Evolutionary conservation across 208 protist species (phyloP), one percentile per base, ranked within the genome.

Genomic region (Crithidia expoeki): DNA sequence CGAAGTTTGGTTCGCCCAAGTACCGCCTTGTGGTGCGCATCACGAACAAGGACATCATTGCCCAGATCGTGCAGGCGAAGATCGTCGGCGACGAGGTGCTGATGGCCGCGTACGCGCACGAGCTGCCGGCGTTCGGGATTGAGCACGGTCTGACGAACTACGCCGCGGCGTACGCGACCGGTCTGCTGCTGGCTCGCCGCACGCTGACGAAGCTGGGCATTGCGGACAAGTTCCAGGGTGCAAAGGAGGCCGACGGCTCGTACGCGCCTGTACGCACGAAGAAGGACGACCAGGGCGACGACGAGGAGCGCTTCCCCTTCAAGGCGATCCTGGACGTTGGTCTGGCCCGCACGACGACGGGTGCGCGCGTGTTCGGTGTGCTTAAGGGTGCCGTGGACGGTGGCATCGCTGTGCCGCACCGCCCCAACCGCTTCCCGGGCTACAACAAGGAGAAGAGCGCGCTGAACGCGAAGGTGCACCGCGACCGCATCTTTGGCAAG

Each of bases 1-100:
- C 98, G 88, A 99, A 99, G 89, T 99, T 98, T 85, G 96, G 97
- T 71, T 88, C 97, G 49, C 97, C 97, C 71, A 99, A 99, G 90
- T 99, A 99, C 97, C 90, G 99, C 72, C 84, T 99, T 25, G 95
- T 99, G 57, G 97, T 99, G 50, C 98, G 98, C 88, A 83, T 98
- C 68, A 98, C 97, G 74, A 99, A 99, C 97, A 88, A 88, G 60
- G 97, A 99, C 69, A 84, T 99, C 67, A 95, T 98, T 75, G 91
- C 89, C 63, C 99, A 99, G 94, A 90, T 99, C 74, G 84, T 98
- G 80, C 90, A 96, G 76, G 83, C 98, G 55, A 98, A 98, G 74
- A 92, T 99, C 66, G 83, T 77, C 34, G 97, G 98, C 68, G 99
- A 99, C 81, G 70, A 95, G 66, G 85, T 98, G 58, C 27, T 99